Conservation (phyloP, 208 protist species). For the Leishmania braziliensis region DNA sequence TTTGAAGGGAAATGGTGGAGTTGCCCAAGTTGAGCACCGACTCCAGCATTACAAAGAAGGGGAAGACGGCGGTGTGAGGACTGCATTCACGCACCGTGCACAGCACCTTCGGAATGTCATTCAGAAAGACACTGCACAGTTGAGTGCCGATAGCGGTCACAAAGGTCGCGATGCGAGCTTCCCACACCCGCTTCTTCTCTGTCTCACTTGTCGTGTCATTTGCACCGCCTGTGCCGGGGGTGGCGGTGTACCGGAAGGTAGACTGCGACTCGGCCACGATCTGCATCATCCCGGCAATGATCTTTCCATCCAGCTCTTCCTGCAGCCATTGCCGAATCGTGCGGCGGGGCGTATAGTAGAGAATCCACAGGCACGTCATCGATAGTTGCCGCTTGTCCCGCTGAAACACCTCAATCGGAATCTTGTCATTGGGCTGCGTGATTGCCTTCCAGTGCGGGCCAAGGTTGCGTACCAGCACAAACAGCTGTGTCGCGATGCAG, state of each 20-base stretch:
- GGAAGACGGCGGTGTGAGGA: conserved; percentile 55
- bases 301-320: conserved; percentile 46
- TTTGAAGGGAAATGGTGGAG: conserved; percentile 83
- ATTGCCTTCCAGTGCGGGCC: conserved; percentile 72
- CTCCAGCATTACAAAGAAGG: conserved; percentile 88
- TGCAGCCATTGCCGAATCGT: conserved; percentile 56
- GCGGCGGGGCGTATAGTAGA: conserved; percentile 69
- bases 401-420: conserved; percentile 30
- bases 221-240: not conserved
- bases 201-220: not conserved
- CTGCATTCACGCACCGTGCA: conserved; percentile 64
- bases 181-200: conserved; percentile 55
- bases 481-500: conserved; percentile 76
- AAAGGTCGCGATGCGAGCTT: conserved; percentile 78
- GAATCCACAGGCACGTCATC: conserved; percentile 75
- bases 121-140: conserved; percentile 64
- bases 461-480: conserved; percentile 52
- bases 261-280: conserved; percentile 74
- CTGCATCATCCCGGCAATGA: conserved; percentile 69
- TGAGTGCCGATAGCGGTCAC: conserved; percentile 70
- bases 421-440: conserved; percentile 57
- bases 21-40: conserved; percentile 71
- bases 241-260: conserved; percentile 66
- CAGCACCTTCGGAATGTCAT: conserved; percentile 56
- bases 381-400: conserved; percentile 70